Conservation (phyloP, 1,284 basidiomycete genomes). For the Ustilago loliicola region DNA sequence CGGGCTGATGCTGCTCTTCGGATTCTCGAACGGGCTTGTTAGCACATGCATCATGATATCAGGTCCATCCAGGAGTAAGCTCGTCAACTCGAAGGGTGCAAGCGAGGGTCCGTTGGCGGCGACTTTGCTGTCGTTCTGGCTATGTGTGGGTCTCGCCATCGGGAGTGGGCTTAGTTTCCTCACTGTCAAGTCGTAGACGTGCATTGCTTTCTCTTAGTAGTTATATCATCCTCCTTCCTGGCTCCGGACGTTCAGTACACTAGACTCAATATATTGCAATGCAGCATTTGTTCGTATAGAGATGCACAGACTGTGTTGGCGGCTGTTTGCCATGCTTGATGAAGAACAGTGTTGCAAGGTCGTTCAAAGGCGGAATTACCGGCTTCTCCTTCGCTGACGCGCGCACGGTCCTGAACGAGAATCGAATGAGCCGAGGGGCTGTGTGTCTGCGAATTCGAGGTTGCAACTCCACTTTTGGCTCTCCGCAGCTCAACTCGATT, state of each 20-base stretch:
- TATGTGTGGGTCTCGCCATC: conserved; percentile 61
- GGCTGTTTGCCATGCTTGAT: background rate
- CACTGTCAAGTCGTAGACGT: conserved; percentile 38
- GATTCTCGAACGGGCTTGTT: conserved; percentile 60
- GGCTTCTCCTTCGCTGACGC: background rate
- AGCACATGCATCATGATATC: conserved; percentile 62
- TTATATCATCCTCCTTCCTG: background rate
- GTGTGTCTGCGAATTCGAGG: conserved; percentile 10
- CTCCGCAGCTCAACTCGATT: conserved; percentile 20
- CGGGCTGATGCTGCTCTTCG: conserved; percentile 52
- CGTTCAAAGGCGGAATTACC: conserved; percentile 1
- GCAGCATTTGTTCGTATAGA: background rate
- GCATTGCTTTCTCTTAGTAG: background rate
- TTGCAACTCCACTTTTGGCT: conserved; percentile 25
- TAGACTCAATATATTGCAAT: background rate
- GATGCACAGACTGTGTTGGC: background rate
- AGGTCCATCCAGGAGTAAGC: conserved; percentile 44
- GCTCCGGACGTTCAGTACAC: background rate
- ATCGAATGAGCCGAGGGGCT: conserved; percentile 6
- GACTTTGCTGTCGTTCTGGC: conserved; percentile 61
- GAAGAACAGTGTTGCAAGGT: background rate
- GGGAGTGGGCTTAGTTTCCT: conserved; percentile 58
- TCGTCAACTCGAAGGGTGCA: conserved; percentile 44
- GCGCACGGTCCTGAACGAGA: conserved; percentile 21
- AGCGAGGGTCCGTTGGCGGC: conserved; percentile 52